Evolutionary conservation across 805 yeast species (phyloP).

Genomic region (Candida verbasci): DNA sequence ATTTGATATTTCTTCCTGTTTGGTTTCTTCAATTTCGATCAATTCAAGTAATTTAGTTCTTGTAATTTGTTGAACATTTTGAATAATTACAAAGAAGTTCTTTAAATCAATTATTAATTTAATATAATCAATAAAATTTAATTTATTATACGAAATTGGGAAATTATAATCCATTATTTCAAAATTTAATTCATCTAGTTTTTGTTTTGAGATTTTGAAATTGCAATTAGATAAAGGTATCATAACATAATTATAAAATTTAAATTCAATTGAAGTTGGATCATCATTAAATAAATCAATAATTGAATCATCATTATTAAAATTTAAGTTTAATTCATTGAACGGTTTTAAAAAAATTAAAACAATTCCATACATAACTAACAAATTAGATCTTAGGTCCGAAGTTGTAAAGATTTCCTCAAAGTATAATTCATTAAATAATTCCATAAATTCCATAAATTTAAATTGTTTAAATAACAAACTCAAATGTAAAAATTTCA

Average conservation of each 20-base stretch:
- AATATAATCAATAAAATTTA: conserved; percentile 19
- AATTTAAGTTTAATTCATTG: conserved; percentile 20
- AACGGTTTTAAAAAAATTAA: conserved; percentile 26
- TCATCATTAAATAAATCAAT: conserved; percentile 16
- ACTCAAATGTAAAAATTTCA: conserved; percentile 18
- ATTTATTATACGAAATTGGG: conserved; percentile 10
- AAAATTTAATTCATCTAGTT: conserved; percentile 9
- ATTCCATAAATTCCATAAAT: conserved; percentile 20
- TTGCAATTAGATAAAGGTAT: conserved; percentile 18
- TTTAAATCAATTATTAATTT: conserved; percentile 26
- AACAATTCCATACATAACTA: conserved; percentile 21
- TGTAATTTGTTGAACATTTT: conserved; percentile 20
- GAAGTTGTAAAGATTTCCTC: not conserved
- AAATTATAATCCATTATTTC: conserved; percentile 14
- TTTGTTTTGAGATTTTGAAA: conserved; percentile 13
- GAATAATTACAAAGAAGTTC: conserved; percentile 24
- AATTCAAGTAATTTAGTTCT: conserved; percentile 18
- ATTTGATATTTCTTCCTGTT: conserved; percentile 11
- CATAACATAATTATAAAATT: conserved; percentile 16
- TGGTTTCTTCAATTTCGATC: conserved; percentile 19
- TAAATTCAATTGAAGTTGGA: conserved; percentile 12
- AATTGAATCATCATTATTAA: conserved; percentile 12
- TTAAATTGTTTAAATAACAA: conserved; percentile 22
- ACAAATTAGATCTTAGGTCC: conserved; percentile 15
- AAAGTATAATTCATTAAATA: conserved; percentile 15